These are phyloP conservation scores for Cyberlindnera galapagoensis DNA, from an alignment of 805 yeast species.

Conservation along the genomic window DNA sequence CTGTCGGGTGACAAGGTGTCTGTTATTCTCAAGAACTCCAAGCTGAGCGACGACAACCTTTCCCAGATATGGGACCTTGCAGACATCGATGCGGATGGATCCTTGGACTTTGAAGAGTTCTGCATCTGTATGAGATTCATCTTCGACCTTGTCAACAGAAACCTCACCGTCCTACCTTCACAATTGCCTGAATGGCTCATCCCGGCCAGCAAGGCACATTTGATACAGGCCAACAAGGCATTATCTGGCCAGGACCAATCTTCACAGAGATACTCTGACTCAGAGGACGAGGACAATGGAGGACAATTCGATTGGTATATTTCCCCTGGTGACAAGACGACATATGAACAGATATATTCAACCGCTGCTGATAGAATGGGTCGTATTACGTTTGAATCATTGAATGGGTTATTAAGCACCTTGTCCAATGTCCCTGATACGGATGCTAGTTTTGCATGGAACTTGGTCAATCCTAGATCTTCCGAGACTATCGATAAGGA, in stretches of 20 bases:
- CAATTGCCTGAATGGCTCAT: slow-evolving; percentile 86
- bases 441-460: slow-evolving; percentile 90
- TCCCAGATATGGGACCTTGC: slow-evolving; percentile 86
- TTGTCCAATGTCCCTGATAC: slow-evolving; percentile 70
- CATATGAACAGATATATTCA: slow-evolving; percentile 73
- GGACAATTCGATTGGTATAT: slow-evolving; percentile 87
- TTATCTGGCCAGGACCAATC: slow-evolving; percentile 15
- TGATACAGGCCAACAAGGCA: slow-evolving; percentile 80
- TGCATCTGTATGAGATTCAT: slow-evolving; percentile 95
- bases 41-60: slow-evolving; percentile 69
- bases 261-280: slow-evolving; percentile 41
- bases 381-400: slow-evolving; percentile 65
- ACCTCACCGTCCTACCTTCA: slow-evolving; percentile 52
- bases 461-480: slow-evolving; percentile 85
- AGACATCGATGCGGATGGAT: slow-evolving; percentile 90
- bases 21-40: slow-evolving; percentile 83
- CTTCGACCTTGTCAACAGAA: slow-evolving; percentile 83
- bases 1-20: slow-evolving; percentile 80
- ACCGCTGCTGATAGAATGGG: slow-evolving; percentile 75
- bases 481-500: slow-evolving; percentile 88
- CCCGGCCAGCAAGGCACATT: slow-evolving; percentile 81
- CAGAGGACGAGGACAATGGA: slow-evolving; percentile 41
- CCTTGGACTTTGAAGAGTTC: slow-evolving; percentile 93
- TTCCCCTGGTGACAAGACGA: slow-evolving; percentile 74
- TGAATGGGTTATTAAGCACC: slow-evolving; percentile 62